phyloP scores from a whole-genome alignment of 257 asterid genomes.

The Solanum paucissectum region DNA sequence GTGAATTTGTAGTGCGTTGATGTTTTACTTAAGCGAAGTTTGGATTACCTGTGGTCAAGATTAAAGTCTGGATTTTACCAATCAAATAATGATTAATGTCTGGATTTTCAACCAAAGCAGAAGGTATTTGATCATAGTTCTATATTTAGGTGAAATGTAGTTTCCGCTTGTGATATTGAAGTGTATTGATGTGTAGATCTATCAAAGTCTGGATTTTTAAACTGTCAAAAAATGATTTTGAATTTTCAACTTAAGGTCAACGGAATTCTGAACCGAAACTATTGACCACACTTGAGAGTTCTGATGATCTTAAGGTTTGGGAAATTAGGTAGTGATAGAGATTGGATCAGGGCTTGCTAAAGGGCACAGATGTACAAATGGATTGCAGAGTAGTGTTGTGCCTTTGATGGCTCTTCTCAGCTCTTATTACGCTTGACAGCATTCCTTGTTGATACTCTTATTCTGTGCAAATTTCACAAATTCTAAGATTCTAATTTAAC shows the following conservation, averaged over 20 bases:
- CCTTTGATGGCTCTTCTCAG: neutral
- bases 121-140: neutral
- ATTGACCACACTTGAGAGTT: neutral
- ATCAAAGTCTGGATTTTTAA: neutral
- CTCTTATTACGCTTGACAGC: neutral
- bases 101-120: neutral
- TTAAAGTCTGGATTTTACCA: neutral
- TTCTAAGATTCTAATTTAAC: neutral
- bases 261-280: neutral
- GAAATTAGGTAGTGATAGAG: neutral
- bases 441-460: neutral
- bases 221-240: neutral
- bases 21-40: neutral
- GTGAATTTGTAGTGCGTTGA: neutral
- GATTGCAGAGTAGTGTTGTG: neutral
- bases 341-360: neutral
- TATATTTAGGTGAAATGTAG: neutral
- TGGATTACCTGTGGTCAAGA: neutral
- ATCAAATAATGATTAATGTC: neutral
- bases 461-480: neutral
- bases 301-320: neutral
- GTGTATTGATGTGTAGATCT: neutral
- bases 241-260: neutral
- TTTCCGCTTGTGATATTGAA: neutral
- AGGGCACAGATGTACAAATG: neutral